Evolutionary conservation across 176 grass and related monocot species (phyloP), one percentile per base, ranked within the genome.

Genomic region (Musa itinerans): DNA sequence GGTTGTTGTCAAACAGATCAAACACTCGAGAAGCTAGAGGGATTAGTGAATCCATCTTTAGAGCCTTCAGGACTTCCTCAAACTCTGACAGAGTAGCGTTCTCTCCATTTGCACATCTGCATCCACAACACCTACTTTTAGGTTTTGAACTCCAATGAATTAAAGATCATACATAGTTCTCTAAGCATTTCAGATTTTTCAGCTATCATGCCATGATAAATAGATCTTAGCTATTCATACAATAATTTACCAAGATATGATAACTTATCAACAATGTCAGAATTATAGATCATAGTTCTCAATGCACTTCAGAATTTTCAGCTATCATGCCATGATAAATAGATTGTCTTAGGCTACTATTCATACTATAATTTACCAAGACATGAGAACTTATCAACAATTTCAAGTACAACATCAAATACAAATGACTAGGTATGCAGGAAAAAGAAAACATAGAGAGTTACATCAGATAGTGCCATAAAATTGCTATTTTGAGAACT

Each of bases 41-140:
- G 27, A 80, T 83, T 58, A 92, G 76, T 0, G 81, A 74, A 53
- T 88, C 68, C 89, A 92, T 83, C 24, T 86, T 92, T 78, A 89
- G 88, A 24, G 86, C 86, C 76, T 82, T 88, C 23, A 89, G 81
- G 11, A 92, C 89, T 82, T 84, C 66, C 79, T 92, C 89, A n/a
- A 92, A 92, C 65, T 89, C 86, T 17, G 72, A 11, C 11, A 92
- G 65, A 6, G 81, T 89, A 2, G 89, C 89, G 2, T 84, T 89
- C 83, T 92, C 86, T 62, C 89, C 89, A 2, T 92, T 87, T 9
- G 89, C 78, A 0, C 89, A 92, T 84, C 89, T 92, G 89, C 85
- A 87, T 2, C 20, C 29, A 13, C 11, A 68, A 29, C 21, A 63
- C 1, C 65, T 63, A 23, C 61, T 78, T 73, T 69, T 29, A 73